phyloP scores from a whole-genome alignment of 345 rosid genomes.

The Populus ilicifolia region DNA sequence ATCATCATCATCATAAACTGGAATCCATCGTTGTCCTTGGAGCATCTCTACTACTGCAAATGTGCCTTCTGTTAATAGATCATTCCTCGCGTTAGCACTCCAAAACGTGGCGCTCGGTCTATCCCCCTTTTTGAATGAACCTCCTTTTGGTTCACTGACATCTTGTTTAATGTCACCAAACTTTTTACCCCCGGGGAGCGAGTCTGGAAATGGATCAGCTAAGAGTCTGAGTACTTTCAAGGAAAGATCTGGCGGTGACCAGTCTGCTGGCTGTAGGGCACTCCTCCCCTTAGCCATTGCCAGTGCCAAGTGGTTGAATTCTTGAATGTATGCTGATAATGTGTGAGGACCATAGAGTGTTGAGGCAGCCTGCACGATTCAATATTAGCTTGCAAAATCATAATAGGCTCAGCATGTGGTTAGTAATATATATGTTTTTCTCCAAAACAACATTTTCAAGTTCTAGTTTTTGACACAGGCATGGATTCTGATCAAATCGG shows the following conservation, averaged over 20 bases:
- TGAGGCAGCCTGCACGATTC: constrained; percentile 47
- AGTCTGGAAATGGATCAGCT: constrained; percentile 28
- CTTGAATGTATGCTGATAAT: constrained; percentile 51
- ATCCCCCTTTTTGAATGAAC: constrained; percentile 42
- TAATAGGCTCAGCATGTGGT: no score
- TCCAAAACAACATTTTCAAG: neutral
- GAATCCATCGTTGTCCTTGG: constrained; percentile 36
- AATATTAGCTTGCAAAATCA: neutral
- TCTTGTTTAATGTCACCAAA: constrained; percentile 52
- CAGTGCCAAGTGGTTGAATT: constrained; percentile 45
- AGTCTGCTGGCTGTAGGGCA: constrained; percentile 7
- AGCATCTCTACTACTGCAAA: constrained; percentile 54
- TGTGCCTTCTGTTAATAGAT: constrained; percentile 53
- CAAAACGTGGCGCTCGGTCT: constrained; percentile 42
- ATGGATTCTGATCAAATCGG: no score
- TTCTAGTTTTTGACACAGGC: neutral
- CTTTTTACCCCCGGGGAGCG: constrained; percentile 37
- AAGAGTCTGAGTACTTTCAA: constrained; percentile 35
- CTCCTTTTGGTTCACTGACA: constrained; percentile 21
- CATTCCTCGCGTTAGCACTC: constrained; percentile 58
- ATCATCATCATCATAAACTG: constrained; percentile 56
- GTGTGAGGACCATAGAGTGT: constrained; percentile 65
- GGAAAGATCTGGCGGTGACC: constrained; percentile 48
- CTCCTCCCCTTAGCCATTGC: constrained; percentile 42
- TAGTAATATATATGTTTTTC: neutral